phyloP scores from a whole-genome alignment of 73 alveolate genomes.

The Blepharisma stoltei region DNA sequence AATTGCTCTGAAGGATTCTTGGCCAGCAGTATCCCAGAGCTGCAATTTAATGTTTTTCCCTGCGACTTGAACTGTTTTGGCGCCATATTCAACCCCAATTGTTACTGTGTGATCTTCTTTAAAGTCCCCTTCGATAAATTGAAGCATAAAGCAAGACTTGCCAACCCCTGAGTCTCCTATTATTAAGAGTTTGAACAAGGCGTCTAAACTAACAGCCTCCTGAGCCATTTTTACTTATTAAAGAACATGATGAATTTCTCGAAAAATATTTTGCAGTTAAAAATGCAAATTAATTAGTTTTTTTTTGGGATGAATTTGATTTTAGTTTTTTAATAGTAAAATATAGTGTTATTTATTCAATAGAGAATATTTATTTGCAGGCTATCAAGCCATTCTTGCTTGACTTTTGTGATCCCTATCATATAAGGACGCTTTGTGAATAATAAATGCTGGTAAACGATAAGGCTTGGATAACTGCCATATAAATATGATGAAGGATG shows the following conservation, averaged over 20 bases:
- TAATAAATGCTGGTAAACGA: conserved; percentile 3
- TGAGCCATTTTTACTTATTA: too few species aligned
- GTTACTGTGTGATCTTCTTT: conserved; percentile 81
- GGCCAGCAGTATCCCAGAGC: conserved; percentile 98
- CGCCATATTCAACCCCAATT: conserved; percentile 92
- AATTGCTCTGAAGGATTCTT: conserved; percentile 86
- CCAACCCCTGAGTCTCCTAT: conserved; percentile 75
- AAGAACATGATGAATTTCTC: too few species aligned
- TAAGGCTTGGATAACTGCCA: neutral
- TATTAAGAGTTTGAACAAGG: conserved; percentile 41
- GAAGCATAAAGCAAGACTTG: conserved; percentile 73
- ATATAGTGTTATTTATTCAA: too few species aligned
- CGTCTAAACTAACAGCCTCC: too few species aligned
- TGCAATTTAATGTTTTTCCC: conserved; percentile 62
- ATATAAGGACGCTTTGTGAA: conserved; percentile 1
- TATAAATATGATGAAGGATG: conserved; percentile 11
- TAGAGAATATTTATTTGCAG: too few species aligned
- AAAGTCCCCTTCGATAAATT: conserved; percentile 73
- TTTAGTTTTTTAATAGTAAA: too few species aligned
- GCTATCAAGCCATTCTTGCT: neutral
- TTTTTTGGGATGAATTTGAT: too few species aligned
- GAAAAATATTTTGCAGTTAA: too few species aligned
- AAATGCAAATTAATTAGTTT: too few species aligned
- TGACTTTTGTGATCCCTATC: conserved; percentile 12
- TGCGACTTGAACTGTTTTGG: conserved; percentile 74